Evolutionary conservation across 176 grass and related monocot genomes (phyloP).

Genomic region (Avena insularis): DNA sequence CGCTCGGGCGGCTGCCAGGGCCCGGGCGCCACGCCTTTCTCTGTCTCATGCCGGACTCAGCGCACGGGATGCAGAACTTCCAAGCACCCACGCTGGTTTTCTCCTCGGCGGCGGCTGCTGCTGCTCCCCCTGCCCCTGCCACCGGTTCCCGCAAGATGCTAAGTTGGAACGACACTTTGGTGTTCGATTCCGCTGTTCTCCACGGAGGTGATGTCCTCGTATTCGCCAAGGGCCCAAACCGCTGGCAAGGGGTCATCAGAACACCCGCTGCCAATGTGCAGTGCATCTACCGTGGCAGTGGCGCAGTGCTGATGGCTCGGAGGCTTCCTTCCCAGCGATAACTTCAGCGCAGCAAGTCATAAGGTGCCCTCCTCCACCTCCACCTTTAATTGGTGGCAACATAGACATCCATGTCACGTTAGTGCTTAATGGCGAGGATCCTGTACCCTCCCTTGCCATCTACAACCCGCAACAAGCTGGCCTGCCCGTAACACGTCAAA

Average conservation of each 20-base stretch:
- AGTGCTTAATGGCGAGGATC: background rate
- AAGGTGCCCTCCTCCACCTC: background rate
- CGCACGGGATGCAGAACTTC: no score
- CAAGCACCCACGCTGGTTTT: background rate
- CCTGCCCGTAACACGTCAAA: background rate
- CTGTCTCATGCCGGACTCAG: background rate
- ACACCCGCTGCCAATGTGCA: background rate
- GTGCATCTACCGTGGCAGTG: background rate
- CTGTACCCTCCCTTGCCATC: background rate
- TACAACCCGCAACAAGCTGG: background rate
- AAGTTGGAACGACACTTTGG: background rate
- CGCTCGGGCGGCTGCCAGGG: background rate
- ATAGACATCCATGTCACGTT: background rate
- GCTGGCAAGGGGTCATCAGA: no score
- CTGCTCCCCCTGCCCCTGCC: background rate
- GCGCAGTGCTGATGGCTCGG: background rate
- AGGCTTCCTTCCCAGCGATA: background rate
- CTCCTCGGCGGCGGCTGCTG: background rate
- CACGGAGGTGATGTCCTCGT: no score
- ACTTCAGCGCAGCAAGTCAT: background rate
- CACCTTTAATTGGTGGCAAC: background rate
- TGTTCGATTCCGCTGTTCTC: no score
- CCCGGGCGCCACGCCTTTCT: background rate
- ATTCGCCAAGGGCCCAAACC: no score
- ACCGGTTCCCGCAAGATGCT: background rate